phyloP scores from a whole-genome alignment of 2,329 filamentous ascomycete species.

The Hypoxylon sp. region DNA sequence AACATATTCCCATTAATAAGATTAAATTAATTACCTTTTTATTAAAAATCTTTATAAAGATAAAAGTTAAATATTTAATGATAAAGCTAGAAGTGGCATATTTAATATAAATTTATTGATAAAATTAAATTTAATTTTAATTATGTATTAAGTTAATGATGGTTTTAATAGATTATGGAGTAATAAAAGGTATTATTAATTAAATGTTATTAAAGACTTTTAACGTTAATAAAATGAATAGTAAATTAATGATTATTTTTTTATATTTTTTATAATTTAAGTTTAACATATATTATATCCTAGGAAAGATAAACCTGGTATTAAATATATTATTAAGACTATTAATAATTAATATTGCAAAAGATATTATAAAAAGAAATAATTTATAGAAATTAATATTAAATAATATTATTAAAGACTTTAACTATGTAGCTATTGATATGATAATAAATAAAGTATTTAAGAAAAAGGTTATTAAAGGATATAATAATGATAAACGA shows the following conservation, averaged over 20 bases:
- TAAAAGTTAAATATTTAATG: background rate
- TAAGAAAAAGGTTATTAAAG: no score
- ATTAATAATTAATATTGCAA: no score
- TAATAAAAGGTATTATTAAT: background rate
- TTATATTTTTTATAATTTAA: background rate
- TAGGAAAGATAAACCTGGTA: no score
- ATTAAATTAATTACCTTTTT: background rate
- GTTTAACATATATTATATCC: no score
- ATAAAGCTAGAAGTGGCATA: background rate
- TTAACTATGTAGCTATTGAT: no score
- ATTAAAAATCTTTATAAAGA: background rate
- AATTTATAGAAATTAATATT: no score
- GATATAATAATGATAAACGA: no score
- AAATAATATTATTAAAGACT: no score
- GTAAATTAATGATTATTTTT: background rate
- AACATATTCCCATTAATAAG: background rate
- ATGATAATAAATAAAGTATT: no score
- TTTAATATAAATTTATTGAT: background rate
- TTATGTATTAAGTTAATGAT: background rate
- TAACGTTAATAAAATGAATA: background rate
- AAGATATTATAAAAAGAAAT: no score
- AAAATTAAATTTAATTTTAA: background rate
- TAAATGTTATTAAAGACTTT: no score
- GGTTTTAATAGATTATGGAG: background rate
- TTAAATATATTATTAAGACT: no score